These are phyloP conservation scores for Myxozyma melibiosi DNA, from an alignment of 805 yeast genomes.

Conservation along the genomic window DNA sequence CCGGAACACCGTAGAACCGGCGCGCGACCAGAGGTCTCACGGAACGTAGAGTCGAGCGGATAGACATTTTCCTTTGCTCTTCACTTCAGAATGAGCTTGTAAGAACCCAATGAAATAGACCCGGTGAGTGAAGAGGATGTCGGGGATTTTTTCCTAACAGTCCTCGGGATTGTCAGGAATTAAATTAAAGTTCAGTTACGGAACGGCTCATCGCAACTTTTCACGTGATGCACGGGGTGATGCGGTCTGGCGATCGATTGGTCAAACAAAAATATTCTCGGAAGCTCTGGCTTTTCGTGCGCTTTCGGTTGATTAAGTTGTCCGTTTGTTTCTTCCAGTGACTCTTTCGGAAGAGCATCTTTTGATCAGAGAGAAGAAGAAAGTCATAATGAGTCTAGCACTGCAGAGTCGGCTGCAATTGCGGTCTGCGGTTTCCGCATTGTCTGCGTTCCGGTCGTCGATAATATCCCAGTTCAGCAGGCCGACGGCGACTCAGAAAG, in stretches of 20 bases:
- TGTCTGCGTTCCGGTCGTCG: constrained; percentile 5
- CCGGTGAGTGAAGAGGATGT: background rate
- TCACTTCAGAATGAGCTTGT: background rate
- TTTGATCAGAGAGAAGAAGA: background rate
- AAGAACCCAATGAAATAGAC: background rate
- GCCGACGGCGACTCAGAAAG: constrained; percentile 6
- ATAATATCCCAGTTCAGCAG: background rate
- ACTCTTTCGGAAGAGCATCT: no score
- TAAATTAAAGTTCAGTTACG: background rate
- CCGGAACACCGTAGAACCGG: background rate
- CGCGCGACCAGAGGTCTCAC: background rate
- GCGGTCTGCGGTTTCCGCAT: constrained; percentile 3
- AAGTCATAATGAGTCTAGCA: background rate
- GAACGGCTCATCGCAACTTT: background rate
- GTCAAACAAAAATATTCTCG: no score
- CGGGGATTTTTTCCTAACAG: background rate
- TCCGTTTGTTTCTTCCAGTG: no score
- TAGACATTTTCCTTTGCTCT: background rate
- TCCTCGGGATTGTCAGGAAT: no score
- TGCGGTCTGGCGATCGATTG: no score
- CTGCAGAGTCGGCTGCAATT: background rate
- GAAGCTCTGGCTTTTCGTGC: no score
- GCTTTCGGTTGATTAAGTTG: no score
- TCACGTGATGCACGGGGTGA: background rate
- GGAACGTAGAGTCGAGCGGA: background rate